Conservation (phyloP, 352 stramenopile species). For the Globisporangium parvum region DNA sequence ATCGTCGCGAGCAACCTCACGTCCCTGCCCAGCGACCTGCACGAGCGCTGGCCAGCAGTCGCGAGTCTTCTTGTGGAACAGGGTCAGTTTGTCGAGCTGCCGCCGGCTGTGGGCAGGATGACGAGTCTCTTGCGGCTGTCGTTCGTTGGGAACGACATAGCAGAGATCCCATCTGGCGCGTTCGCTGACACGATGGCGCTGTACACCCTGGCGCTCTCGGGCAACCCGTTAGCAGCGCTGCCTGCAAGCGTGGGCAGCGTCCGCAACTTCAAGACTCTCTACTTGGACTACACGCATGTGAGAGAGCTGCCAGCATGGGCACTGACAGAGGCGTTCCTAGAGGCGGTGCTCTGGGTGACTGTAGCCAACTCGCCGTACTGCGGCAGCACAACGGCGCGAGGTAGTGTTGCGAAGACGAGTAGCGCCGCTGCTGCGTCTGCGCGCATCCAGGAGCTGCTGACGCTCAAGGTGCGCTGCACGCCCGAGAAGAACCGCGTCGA, state of each 20-base stretch:
- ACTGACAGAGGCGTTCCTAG: conserved; percentile 5
- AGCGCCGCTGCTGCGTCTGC: background rate
- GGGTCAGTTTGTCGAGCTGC: background rate
- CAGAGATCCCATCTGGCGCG: background rate
- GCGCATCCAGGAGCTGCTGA: conserved; percentile 3
- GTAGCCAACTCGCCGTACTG: conserved; percentile 2
- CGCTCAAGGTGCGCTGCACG: conserved; percentile 10
- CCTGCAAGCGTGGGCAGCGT: conserved; percentile 1
- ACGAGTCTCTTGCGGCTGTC: conserved; percentile 8
- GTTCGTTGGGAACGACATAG: conserved; percentile 8
- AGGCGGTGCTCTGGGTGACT: conserved; percentile 7
- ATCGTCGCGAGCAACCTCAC: conserved; percentile 13
- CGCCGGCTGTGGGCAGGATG: conserved; percentile 1
- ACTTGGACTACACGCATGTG: conserved; percentile 5
- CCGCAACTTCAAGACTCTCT: conserved; percentile 10
- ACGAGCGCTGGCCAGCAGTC: conserved; percentile 5
- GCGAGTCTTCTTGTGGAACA: conserved; percentile 6
- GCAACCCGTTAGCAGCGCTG: conserved; percentile 1
- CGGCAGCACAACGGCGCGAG: no score
- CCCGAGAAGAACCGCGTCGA: conserved; percentile 8
- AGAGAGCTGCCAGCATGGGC: conserved; percentile 1
- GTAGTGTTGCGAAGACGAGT: no score
- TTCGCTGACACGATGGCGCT: conserved; percentile 5
- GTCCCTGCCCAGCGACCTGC: conserved; percentile 5
- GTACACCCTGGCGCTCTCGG: conserved; percentile 7